Conservation (phyloP, 2,329 filamentous ascomycete species). For the Aureobasidium sp. region DNA sequence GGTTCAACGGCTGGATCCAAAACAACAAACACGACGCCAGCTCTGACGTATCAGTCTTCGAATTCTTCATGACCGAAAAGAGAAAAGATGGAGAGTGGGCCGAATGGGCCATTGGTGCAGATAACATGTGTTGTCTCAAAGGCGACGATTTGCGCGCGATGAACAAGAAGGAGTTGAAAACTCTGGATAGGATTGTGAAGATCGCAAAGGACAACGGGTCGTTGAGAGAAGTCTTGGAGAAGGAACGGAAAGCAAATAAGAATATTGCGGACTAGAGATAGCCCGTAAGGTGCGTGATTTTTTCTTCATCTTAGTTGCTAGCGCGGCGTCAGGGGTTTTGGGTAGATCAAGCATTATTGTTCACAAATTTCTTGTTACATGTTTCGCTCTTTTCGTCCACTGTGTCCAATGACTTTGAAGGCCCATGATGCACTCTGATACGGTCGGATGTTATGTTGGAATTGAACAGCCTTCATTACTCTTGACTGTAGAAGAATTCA, state of each 20-base stretch:
- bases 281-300: background rate
- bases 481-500: no score
- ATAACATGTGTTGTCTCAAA: slow-evolving; percentile 32
- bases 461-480: no score
- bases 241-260: background rate
- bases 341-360: background rate
- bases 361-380: background rate
- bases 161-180: slow-evolving; percentile 21
- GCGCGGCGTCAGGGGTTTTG: background rate
- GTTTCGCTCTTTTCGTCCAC: background rate
- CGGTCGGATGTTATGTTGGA: no score
- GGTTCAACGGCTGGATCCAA: slow-evolving; percentile 43
- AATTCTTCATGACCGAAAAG: slow-evolving; percentile 27
- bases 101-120: slow-evolving; percentile 30
- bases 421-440: no score
- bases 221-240: background rate
- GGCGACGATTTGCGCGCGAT: slow-evolving; percentile 24
- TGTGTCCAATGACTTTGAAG: background rate
- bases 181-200: slow-evolving; percentile 28
- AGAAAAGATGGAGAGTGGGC: slow-evolving; percentile 21
- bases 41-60: slow-evolving; percentile 31
- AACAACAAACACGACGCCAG: slow-evolving; percentile 36
- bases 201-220: slow-evolving; percentile 19
- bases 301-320: background rate
- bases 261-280: background rate